Evolutionary conservation across 2,329 filamentous ascomycete species (phyloP).

Genomic region (Fusarium sp.): DNA sequence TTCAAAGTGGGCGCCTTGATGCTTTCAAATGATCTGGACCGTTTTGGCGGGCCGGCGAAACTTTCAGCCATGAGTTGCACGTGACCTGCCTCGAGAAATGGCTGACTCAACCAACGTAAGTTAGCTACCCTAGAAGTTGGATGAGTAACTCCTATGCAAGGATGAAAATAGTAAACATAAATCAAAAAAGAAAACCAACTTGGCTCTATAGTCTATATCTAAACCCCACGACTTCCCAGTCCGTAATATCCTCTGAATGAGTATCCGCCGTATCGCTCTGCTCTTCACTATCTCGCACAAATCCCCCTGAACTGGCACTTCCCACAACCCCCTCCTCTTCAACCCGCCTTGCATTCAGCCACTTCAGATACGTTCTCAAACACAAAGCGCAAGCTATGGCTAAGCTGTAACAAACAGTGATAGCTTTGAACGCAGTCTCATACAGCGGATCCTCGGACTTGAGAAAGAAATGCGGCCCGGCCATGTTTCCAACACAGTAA

Average conservation of each 20-base stretch:
- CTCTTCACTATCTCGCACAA: conserved; percentile 49
- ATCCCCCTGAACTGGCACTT: conserved; percentile 58
- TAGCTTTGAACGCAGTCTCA: conserved; percentile 66
- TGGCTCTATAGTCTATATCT: conserved; percentile 63
- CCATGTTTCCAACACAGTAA: conserved; percentile 69
- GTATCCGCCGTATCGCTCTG: conserved; percentile 48
- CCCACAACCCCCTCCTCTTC: conserved; percentile 60
- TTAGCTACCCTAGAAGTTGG: no score
- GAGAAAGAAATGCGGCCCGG: conserved; percentile 68
- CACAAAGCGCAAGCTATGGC: conserved; percentile 59
- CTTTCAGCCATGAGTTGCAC: conserved; percentile 5
- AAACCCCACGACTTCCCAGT: conserved; percentile 71
- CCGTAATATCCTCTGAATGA: conserved; percentile 70
- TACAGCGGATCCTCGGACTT: conserved; percentile 64
- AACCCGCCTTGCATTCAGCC: conserved; percentile 59
- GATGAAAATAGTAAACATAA: no score
- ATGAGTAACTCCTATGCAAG: no score
- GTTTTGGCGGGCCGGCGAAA: conserved; percentile 34
- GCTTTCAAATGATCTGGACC: conserved; percentile 31
- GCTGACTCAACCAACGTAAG: no score
- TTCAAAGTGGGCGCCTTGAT: conserved; percentile 22
- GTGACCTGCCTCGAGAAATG: conserved; percentile 21
- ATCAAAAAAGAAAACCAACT: no score
- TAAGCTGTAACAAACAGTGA: conserved; percentile 69
- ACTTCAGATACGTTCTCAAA: conserved; percentile 63